Base-by-base conservation (phyloP, 805 yeast species). In the Cyberlindnera suaveolens region DNA sequence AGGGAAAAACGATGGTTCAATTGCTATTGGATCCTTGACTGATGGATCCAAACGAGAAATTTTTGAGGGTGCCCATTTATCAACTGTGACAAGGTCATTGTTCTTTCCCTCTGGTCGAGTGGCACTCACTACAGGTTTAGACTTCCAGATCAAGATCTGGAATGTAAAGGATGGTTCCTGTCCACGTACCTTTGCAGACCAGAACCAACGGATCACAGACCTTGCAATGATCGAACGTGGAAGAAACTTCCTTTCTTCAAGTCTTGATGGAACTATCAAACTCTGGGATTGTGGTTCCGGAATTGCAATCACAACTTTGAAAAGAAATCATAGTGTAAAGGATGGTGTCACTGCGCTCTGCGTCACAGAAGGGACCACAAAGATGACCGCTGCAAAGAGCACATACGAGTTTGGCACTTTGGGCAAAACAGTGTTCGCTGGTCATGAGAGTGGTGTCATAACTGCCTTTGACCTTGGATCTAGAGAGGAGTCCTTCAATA, bases 221-320 rank as follows among this genome's bases (percentile, higher is more conserved):
- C 46, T 76, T 3, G 69, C 61, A 3, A 52, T 82, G 47, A 63
- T 85, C 16, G 89, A 79, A 0, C 63, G 75, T 15, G 95, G 95
- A 1, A 64, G 91, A 34, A 84, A 85, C 54, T 65, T 86, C 45
- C 48, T 82, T 16, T 72, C 82, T 6, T 64, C 79, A 10, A 71
- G 78, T 6, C 40, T 48, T 5, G 85, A 78, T 57, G 86, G 86
- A 1, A 54, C 74, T 0, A 65, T 82, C 1, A 68, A 64, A 35
- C 54, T 86, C 31, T 85, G 89, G 90, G 91, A 84, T 52, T 76
- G 87, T 57, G 81, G 85, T 0, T 54, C 72, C 1, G 87, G 82
- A 1, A 41, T 53, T 16, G 52, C 62, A 8, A 55, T 82, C 5
- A 62, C 70, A 51, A 60, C 65, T 31, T 68, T 77, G 40, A 47